Evolutionary conservation across 2,329 filamentous ascomycete genomes (phyloP).

Genomic region (Leptodontidium sp.): DNA sequence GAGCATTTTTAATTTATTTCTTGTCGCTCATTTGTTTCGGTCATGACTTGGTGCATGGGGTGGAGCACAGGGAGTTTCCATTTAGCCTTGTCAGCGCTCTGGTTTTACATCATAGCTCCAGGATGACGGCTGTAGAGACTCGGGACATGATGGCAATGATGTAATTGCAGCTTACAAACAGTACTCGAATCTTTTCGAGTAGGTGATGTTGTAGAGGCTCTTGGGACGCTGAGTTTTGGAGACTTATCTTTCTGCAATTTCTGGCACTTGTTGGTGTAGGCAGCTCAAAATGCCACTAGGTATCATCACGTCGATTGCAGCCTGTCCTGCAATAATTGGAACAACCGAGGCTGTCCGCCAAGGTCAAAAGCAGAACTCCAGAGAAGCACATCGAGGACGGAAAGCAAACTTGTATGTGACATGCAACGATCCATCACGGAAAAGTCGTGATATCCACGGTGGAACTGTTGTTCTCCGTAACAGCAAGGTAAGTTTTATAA

Average conservation of each 20-base stretch:
- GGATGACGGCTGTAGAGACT: too few species aligned
- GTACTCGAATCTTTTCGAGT: too few species aligned
- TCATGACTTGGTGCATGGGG: too few species aligned
- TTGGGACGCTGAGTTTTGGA: too few species aligned
- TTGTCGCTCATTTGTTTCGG: too few species aligned
- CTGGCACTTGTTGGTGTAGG: too few species aligned
- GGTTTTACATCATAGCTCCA: too few species aligned
- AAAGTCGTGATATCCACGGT: constrained; percentile 49
- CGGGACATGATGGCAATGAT: too few species aligned
- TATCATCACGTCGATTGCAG: constrained; percentile 45
- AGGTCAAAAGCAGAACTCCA: constrained; percentile 54
- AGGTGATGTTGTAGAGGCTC: background rate
- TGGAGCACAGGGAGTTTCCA: too few species aligned
- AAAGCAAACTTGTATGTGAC: constrained; percentile 57
- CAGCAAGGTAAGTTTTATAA: constrained; percentile 39
- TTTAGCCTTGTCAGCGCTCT: too few species aligned
- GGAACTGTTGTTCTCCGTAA: constrained; percentile 53
- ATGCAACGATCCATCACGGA: constrained; percentile 46
- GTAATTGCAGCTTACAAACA: too few species aligned
- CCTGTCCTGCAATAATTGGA: constrained; percentile 55
- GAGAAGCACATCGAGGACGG: constrained; percentile 53
- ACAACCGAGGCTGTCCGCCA: constrained; percentile 54
- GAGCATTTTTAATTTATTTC: too few species aligned
- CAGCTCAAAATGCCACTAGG: constrained; percentile 40
- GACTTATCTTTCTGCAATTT: background rate